Evolutionary conservation across 2,329 filamentous ascomycete species (phyloP).

Genomic region (Calonectria ilicicola): DNA sequence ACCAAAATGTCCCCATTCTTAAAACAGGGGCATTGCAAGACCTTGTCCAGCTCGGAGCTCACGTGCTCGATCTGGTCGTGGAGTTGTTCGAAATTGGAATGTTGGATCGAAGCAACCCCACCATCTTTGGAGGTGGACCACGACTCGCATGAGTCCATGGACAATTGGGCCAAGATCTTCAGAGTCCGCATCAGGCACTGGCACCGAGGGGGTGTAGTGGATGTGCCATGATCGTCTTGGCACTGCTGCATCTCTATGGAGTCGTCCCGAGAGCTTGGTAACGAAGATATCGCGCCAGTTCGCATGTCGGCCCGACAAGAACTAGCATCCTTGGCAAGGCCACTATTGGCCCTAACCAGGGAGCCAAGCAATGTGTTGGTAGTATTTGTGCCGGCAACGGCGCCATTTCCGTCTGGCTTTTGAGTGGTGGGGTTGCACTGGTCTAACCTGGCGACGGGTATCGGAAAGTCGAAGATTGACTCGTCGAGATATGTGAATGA

Average conservation of each 20-base stretch:
- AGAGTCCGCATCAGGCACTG: not conserved
- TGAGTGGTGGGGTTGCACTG: not conserved
- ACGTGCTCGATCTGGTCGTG: not conserved
- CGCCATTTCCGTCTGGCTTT: not conserved
- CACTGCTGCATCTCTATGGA: not conserved
- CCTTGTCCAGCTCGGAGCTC: not conserved
- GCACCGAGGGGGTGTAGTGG: not conserved
- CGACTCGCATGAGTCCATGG: not conserved
- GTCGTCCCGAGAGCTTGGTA: not conserved
- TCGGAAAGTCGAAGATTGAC: not conserved
- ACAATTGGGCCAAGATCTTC: not conserved
- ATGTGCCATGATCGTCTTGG: not conserved
- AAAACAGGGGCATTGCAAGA: not conserved
- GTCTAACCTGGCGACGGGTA: not conserved
- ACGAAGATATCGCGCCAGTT: not conserved
- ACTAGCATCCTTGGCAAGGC: not conserved
- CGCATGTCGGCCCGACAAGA: not conserved
- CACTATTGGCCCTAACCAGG: not conserved
- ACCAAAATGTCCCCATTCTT: not conserved
- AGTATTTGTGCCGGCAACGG: not conserved
- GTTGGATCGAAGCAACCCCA: not conserved
- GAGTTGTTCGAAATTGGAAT: not conserved
- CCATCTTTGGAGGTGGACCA: too few species aligned
- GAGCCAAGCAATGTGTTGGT: not conserved
- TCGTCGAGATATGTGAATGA: not conserved